Evolutionary conservation across 768 basidiomycete genomes (phyloP).

Genomic region (Russula ochroleuca): DNA sequence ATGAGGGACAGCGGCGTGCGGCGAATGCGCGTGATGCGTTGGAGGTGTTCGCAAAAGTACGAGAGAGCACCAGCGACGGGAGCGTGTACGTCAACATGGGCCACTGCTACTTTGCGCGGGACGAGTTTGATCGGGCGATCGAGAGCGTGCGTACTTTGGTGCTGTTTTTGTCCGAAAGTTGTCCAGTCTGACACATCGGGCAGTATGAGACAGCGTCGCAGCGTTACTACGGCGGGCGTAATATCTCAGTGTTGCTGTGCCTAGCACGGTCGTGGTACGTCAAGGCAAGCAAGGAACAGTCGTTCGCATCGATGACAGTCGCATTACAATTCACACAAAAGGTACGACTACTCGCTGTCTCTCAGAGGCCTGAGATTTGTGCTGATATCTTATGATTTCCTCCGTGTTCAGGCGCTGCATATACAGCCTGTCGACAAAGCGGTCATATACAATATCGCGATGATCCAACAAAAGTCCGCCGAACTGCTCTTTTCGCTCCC

Average conservation of each 20-base stretch:
- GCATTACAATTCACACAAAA: constrained; percentile 79
- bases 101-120: constrained; percentile 87
- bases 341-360: constrained; percentile 39
- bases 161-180: background rate
- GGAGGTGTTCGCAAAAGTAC: constrained; percentile 83
- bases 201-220: constrained; percentile 92
- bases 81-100: constrained; percentile 96
- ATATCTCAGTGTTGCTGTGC: constrained; percentile 74
- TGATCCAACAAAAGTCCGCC: constrained; percentile 95
- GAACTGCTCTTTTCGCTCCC: constrained; percentile 78
- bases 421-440: constrained; percentile 86
- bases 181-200: background rate
- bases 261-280: constrained; percentile 92
- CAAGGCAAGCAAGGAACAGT: constrained; percentile 87
- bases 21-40: constrained; percentile 84
- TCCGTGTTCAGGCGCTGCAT: constrained; percentile 67
- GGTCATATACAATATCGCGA: constrained; percentile 90
- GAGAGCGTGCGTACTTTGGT: constrained; percentile 66
- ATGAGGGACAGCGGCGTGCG: constrained; percentile 61
- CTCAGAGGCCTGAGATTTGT: constrained; percentile 37
- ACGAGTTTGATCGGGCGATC: constrained; percentile 94
- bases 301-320: constrained; percentile 73
- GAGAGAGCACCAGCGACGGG: constrained; percentile 77
- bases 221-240: constrained; percentile 69
- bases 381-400: no score